These are phyloP conservation scores for Globisporangium paddicum DNA, from an alignment of 352 stramenopile genomes.

Conservation along the genomic window DNA sequence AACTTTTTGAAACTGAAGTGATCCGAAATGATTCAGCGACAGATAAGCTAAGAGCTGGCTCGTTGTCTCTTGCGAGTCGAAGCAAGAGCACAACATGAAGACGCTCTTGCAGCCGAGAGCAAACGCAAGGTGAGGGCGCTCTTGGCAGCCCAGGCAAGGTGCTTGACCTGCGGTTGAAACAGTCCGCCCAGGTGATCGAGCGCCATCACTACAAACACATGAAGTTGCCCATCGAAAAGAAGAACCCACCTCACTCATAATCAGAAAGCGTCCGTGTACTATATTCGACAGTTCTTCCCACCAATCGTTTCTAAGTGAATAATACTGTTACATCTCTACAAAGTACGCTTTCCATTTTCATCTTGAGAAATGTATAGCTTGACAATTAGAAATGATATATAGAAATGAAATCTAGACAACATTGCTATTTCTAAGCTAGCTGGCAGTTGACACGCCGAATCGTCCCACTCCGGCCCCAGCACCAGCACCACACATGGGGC, in stretches of 20 bases:
- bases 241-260: too few relatives aligned
- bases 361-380: neutral
- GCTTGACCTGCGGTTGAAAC: neutral
- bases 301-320: neutral
- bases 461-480: neutral
- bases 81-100: too few relatives aligned
- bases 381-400: neutral
- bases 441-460: too few relatives aligned
- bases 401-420: neutral
- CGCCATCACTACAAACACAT: neutral
- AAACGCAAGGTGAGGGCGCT: too few relatives aligned
- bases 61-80: too few relatives aligned
- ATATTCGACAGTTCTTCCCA: neutral
- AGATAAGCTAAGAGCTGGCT: too few relatives aligned
- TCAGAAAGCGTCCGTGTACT: neutral
- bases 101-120: too few relatives aligned
- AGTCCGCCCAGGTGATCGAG: neutral
- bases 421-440: too few relatives aligned
- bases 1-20: too few relatives aligned
- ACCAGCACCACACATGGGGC: neutral
- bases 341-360: neutral
- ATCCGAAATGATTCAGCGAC: too few relatives aligned
- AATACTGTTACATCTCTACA: too few relatives aligned
- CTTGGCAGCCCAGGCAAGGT: too few relatives aligned
- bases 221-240: neutral